Base-by-base conservation (phyloP, 306 rosid species). In the Vachellia pachyceras region DNA sequence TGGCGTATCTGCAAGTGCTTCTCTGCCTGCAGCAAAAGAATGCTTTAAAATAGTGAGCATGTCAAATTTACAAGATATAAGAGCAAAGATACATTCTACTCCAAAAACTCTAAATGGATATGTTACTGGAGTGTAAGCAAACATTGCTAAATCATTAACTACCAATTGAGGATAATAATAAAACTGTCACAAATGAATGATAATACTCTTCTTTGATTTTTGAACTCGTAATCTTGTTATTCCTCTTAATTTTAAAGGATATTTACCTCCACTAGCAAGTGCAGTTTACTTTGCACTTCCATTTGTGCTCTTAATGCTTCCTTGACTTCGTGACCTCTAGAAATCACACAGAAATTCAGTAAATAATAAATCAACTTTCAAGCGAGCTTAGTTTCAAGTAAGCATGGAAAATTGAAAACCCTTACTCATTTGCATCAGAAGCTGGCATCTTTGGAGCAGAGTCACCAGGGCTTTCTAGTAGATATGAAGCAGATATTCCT, bases 201-300 rank as follows among this genome's bases (percentile, higher is more conserved):
- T 22, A 10, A 57, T 9, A 7, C 20, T 57, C 33, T n/a, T 54
- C 29, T 20, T 57, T 55, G 13, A 10, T 10, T 57, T 57, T 57
- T 57, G 64, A 33, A 57, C 22, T 57, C 11, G 12, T 29, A 29
- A 8, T 12, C 29, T 25, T 29, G n/a, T 12, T 29, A 63, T 1
- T 63, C 0, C 41, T 63, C 4, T 63, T 14, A 33, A 33, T 5
- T 15, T 3, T 6, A 35, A 64, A 64, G 44, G 44, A 65, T 15
- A 18, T 65, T 65, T 65, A 65, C 70, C 70, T 65, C 70, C 9
- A 65, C 70, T 36, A 65, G 70, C 45, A 65, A 36, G 40, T 65
- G 70, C 23, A 65, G 23, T 65, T 65, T 65, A 17, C 70, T 65
- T 65, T 65, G 70, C 45, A 65, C 70, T 65, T 65, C 70, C 70